These are phyloP conservation scores for Blakeslea trispora DNA, from an alignment of 371 early-diverging fungal genomes.

Conservation along the genomic window DNA sequence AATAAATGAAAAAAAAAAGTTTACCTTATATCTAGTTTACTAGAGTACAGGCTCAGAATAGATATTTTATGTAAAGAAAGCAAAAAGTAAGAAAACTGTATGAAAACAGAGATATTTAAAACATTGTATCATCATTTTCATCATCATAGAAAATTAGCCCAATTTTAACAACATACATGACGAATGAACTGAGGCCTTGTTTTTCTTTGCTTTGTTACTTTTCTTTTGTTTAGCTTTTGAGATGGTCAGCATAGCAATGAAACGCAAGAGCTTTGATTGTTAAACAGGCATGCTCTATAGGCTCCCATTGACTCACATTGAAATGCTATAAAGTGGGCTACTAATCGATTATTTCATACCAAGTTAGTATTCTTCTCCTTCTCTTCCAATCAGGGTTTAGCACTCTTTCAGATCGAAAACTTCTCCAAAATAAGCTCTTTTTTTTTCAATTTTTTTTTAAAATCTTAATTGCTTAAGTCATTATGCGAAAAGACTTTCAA, in stretches of 20 bases:
- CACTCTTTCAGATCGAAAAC: too few species aligned
- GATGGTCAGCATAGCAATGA: too few species aligned
- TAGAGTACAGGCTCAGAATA: not conserved
- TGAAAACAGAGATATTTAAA: constrained; percentile 3
- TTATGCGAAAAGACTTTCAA: not conserved
- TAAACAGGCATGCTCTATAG: too few species aligned
- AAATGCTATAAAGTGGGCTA: too few species aligned
- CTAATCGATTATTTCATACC: too few species aligned
- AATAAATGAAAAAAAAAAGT: not conserved
- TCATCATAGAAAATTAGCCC: constrained; percentile 1
- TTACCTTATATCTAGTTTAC: not conserved
- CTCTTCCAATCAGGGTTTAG: too few species aligned
- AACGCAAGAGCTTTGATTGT: too few species aligned
- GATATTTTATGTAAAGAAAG: not conserved
- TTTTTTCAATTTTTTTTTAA: too few species aligned
- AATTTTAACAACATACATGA: not conserved
- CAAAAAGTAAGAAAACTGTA: not conserved
- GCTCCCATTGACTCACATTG: too few species aligned
- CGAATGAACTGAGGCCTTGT: not conserved
- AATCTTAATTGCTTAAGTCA: not conserved
- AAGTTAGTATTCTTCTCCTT: too few species aligned
- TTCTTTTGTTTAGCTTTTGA: too few species aligned
- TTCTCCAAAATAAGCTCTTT: not conserved
- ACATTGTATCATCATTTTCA: not conserved
- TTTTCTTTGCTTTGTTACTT: too few species aligned